Evolutionary conservation across 768 basidiomycete genomes (phyloP).

Genomic region (Vishniacozyma victoriae): DNA sequence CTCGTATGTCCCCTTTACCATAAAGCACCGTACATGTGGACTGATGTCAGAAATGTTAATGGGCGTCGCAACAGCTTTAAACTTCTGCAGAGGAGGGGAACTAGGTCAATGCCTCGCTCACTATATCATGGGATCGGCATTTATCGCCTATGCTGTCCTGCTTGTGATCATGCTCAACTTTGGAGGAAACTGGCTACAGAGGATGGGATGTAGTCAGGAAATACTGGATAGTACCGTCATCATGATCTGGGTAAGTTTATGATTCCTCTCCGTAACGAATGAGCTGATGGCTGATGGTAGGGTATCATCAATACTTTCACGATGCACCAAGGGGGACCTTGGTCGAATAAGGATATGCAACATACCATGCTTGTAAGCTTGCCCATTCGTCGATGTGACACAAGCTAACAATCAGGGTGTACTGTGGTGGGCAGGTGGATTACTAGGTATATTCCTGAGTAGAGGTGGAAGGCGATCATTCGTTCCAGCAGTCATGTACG

Average conservation of each 20-base stretch:
- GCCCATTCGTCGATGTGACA: neutral
- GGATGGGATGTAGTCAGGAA: conserved; percentile 44
- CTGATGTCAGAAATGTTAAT: conserved; percentile 61
- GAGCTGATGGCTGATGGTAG: conserved; percentile 5
- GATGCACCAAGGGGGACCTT: conserved; percentile 70
- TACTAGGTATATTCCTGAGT: conserved; percentile 72
- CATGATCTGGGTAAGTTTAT: conserved; percentile 42
- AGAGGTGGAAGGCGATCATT: conserved; percentile 47
- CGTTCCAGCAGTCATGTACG: conserved; percentile 74
- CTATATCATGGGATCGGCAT: conserved; percentile 62
- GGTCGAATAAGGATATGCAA: conserved; percentile 92
- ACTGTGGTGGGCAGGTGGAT: conserved; percentile 74
- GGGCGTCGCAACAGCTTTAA: conserved; percentile 61
- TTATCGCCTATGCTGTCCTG: conserved; percentile 78
- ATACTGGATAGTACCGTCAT: conserved; percentile 48
- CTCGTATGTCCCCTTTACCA: conserved; percentile 46
- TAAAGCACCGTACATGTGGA: neutral
- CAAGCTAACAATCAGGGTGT: conserved; percentile 50
- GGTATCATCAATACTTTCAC: conserved; percentile 83
- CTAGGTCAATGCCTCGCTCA: conserved; percentile 68
- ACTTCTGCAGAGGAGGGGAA: conserved; percentile 71
- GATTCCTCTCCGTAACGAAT: neutral
- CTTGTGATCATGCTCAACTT: conserved; percentile 71
- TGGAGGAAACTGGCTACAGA: conserved; percentile 63
- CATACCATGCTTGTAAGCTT: conserved; percentile 55